Percentiles rank a stretch among this genome's conserved stretches.
Conservation (phyloP, 108 stramenopile species). For the Cyclotella sp. region DNA sequence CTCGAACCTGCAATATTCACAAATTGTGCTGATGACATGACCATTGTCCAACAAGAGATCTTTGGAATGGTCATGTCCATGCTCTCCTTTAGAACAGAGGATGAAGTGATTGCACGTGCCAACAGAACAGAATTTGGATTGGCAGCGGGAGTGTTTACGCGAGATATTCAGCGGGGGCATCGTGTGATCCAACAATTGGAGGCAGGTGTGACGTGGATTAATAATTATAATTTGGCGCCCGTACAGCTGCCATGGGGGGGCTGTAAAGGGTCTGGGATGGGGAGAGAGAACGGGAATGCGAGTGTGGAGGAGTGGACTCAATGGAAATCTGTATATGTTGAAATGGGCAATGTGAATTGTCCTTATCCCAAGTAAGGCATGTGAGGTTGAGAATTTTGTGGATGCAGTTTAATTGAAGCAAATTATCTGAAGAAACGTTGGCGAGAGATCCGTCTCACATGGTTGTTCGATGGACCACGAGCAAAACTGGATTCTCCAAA, state of each 20-base stretch:
- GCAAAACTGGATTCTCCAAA: constrained; percentile 32
- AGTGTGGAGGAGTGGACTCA: constrained; percentile 54
- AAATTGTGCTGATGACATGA: constrained; percentile 58
- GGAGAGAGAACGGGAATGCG: constrained; percentile 67
- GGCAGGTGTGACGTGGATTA: constrained; percentile 73
- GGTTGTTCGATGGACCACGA: constrained; percentile 25
- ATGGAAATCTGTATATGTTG: constrained; percentile 60
- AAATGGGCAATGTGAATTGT: constrained; percentile 45
- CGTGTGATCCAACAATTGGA: constrained; percentile 55
- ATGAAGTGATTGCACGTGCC: constrained; percentile 74
- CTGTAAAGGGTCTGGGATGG: constrained; percentile 68
- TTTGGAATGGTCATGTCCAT: constrained; percentile 73
- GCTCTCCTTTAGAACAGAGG: constrained; percentile 61
- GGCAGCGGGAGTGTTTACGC: constrained; percentile 74
- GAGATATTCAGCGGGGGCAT: constrained; percentile 64
- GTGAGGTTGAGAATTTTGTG: not conserved
- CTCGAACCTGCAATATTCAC: constrained; percentile 64
- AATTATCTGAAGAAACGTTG: too few relatives aligned
- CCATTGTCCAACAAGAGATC: constrained; percentile 66
- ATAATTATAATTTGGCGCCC: constrained; percentile 68
- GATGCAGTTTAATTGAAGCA: too few relatives aligned
- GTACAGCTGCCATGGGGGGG: constrained; percentile 62
- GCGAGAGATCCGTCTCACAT: not conserved
- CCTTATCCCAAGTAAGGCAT: constrained; percentile 19
- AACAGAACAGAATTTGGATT: constrained; percentile 82